Percentiles rank a stretch among this genome's conserved stretches.
These are phyloP conservation scores for Fusarium sp. DNA, from an alignment of 2,329 filamentous ascomycete genomes.

Conservation along the genomic window DNA sequence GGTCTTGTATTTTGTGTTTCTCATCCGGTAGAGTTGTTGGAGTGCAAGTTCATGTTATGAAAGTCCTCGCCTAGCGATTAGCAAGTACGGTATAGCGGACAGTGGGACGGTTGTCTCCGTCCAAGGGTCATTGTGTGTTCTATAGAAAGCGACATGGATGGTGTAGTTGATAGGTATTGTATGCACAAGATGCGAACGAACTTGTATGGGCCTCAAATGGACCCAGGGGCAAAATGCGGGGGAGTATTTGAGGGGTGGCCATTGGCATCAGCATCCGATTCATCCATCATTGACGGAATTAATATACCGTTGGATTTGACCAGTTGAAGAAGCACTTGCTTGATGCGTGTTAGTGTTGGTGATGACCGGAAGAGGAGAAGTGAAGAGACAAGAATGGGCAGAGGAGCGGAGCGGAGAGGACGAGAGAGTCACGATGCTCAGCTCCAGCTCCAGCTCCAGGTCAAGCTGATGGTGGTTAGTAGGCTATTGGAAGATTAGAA, in stretches of 20 bases:
- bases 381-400: conserved; percentile 24
- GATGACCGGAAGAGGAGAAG: conserved; percentile 21
- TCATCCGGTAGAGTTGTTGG: conserved; percentile 1
- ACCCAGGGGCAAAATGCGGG: conserved; percentile 35
- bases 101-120: conserved; percentile 10
- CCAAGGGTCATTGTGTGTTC: conserved; percentile 18
- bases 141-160: conserved; percentile 31
- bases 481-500: conserved; percentile 20
- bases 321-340: conserved; percentile 30
- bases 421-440: conserved; percentile 43
- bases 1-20: conserved; percentile 19
- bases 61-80: conserved; percentile 7
- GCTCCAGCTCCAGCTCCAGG: neutral
- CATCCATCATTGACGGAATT: conserved; percentile 12
- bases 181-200: conserved; percentile 9
- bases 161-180: conserved; percentile 3
- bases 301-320: conserved; percentile 32
- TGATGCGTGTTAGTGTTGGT: conserved; percentile 26
- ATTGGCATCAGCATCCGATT: neutral
- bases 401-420: conserved; percentile 23
- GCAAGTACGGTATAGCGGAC: conserved; percentile 5
- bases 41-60: conserved; percentile 2
- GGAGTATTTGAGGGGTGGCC: conserved; percentile 24
- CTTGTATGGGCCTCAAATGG: conserved; percentile 5
- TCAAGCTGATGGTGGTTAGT: conserved; percentile 26